Conservation (phyloP, 345 rosid species). For the Eutrema yunnanense region DNA sequence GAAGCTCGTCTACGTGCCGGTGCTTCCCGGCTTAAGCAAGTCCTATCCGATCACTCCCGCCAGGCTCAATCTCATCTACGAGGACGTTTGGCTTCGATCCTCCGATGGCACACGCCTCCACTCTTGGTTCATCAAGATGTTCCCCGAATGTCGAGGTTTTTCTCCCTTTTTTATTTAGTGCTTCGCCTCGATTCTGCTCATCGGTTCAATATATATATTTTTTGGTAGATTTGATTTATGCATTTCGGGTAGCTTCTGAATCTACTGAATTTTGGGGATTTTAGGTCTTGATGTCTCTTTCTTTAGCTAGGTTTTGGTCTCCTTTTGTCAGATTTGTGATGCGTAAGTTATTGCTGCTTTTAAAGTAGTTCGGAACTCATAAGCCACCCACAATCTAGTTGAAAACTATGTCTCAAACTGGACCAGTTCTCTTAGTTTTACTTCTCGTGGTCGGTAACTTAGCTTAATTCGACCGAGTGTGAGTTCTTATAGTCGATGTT, state of each 20-base stretch:
- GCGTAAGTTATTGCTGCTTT: background rate
- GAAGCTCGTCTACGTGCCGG: conserved; percentile 92
- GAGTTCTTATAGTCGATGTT: conserved; percentile 11
- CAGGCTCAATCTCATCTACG: conserved; percentile 73
- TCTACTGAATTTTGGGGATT: background rate
- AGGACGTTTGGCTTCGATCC: conserved; percentile 94
- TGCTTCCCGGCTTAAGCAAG: conserved; percentile 86
- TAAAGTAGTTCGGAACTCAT: background rate
- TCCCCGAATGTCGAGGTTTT: conserved; percentile 74
- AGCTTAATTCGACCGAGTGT: background rate
- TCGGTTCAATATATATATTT: background rate
- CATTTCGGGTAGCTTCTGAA: background rate
- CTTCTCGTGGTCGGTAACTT: background rate
- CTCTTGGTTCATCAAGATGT: conserved; percentile 90
- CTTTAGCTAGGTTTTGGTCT: conserved; percentile 1
- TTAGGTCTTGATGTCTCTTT: conserved; percentile 4
- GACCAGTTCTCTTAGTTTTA: background rate
- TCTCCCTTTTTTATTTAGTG: background rate
- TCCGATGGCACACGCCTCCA: conserved; percentile 92
- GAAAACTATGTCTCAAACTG: background rate
- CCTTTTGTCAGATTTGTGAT: background rate
- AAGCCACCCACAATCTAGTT: background rate
- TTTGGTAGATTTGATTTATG: conserved; percentile 22
- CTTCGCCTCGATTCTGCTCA: background rate
- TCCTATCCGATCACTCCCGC: conserved; percentile 76